Base-by-base conservation (phyloP, 163 green algal species). In the Picocystis sp. region DNA sequence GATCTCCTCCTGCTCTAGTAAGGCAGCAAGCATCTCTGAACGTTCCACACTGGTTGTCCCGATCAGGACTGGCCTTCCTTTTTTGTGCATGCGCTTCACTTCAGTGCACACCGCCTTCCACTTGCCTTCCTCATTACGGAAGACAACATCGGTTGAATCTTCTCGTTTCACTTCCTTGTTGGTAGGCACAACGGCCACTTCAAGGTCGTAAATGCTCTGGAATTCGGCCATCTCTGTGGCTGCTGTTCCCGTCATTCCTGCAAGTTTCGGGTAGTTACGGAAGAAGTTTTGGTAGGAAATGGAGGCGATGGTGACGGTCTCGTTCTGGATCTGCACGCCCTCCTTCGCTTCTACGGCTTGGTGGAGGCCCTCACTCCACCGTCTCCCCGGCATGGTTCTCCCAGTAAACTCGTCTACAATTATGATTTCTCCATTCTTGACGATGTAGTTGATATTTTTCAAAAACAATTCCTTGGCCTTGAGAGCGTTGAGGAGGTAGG, bases 321-420 rank as follows among this genome's bases (percentile, higher is more conserved):
- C 85, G 46, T 89, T 84, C 61, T 94, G 77, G 38, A 99, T 91
- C 19, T 71, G 46, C 44, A 97, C 55, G 0, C 73, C 72, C 73
- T 99, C 89, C 74, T 97, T 97, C 15, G 90, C 90, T 73, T 99
- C 91, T 11, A 99, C 76, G 3, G 90, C 90, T 70, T 89, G 76
- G 70, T 96, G 84, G 55, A 96, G 74, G 6, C 88, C 85, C 43
- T 95, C 87, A 45, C 59, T 71, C 83, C 87, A 98, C 25, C 89
- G 70, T 35, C 90, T 72, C n/a, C 86, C 89, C 1, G 81, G 78
- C 86, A 93, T 93, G 53, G 79, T 92, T 53, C 86, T 76, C 84
- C 70, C 70, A 0, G 89, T 98, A 77, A 97, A 98, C 76, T 99
- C 90, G 58, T 99, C 90, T 13, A 99, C 86, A 56, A 99, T 97